Percentiles rank a stretch among this genome's conserved stretches.
Evolutionary conservation across 2,329 filamentous ascomycete species (phyloP).

Genomic region (Cercospora sesami): DNA sequence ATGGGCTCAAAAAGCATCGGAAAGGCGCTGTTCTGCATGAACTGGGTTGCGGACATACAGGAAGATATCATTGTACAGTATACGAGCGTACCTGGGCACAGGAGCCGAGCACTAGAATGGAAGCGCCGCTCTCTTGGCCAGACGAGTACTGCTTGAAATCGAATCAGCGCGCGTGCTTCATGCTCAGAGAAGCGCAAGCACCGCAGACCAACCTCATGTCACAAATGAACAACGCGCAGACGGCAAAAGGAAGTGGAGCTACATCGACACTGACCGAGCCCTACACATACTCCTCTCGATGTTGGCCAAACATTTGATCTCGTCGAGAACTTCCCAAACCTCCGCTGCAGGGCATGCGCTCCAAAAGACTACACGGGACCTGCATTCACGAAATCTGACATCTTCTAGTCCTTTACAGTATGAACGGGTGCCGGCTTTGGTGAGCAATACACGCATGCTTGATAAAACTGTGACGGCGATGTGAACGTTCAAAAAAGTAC

Average conservation of each 20-base stretch:
- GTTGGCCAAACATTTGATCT: not conserved
- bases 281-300: not conserved
- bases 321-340: too few relatives aligned
- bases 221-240: too few relatives aligned
- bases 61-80: conserved; percentile 21
- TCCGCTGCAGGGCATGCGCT: too few relatives aligned
- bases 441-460: not conserved
- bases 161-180: not conserved
- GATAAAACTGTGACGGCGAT: not conserved
- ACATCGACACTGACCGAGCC: too few relatives aligned
- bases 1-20: conserved; percentile 16
- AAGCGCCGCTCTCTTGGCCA: not conserved
- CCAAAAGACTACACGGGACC: too few relatives aligned
- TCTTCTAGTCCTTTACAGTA: too few relatives aligned
- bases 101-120: not conserved
- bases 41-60: conserved; percentile 9
- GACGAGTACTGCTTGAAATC: not conserved
- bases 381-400: too few relatives aligned
- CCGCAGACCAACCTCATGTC: not conserved
- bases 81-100: not conserved
- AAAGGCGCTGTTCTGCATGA: conserved; percentile 12
- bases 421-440: too few relatives aligned
- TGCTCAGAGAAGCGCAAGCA: not conserved
- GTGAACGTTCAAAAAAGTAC: not conserved
- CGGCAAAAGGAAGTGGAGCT: too few relatives aligned